A percentile compares a stretch with the other conserved stretches of the same genome.
phyloP scores from a whole-genome alignment of 768 basidiomycete species.

The Thelephora ganbajun region DNA sequence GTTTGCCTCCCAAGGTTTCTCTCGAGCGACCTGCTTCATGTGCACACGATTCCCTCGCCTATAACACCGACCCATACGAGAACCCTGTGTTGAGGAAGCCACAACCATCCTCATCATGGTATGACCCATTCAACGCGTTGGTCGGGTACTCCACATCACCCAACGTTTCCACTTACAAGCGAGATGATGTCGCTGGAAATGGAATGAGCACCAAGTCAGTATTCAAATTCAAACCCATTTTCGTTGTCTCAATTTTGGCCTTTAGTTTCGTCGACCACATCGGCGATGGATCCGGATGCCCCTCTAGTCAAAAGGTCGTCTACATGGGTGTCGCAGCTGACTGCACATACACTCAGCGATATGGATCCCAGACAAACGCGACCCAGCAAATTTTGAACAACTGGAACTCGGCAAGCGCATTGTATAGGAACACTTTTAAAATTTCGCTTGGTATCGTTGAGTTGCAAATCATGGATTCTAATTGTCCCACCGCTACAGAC shows the following conservation, averaged over 20 bases:
- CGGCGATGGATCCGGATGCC: slow-evolving; percentile 59
- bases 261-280: slow-evolving; percentile 56
- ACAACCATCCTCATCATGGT: slow-evolving; percentile 23
- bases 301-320: slow-evolving; percentile 54
- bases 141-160: slow-evolving; percentile 9
- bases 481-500: slow-evolving; percentile 46
- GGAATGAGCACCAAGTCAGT: slow-evolving; percentile 40
- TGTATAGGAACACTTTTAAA: slow-evolving; percentile 77
- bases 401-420: slow-evolving; percentile 64
- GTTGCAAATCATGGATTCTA: slow-evolving; percentile 52
- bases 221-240: slow-evolving; percentile 10
- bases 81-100: slow-evolving; percentile 35
- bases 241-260: background rate
- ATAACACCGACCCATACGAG: slow-evolving; percentile 44
- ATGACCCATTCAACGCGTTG: slow-evolving; percentile 23
- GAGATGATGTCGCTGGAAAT: slow-evolving; percentile 43
- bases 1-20: slow-evolving; percentile 7
- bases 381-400: slow-evolving; percentile 61
- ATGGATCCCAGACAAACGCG: slow-evolving; percentile 51
- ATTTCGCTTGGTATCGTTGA: slow-evolving; percentile 75
- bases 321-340: slow-evolving; percentile 87
- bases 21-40: slow-evolving; percentile 29
- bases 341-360: slow-evolving; percentile 59
- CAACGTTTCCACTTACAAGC: slow-evolving; percentile 24
- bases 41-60: slow-evolving; percentile 54